Base-by-base conservation (phyloP, 1,284 basidiomycete genomes). In the Caloboletus firmus region DNA sequence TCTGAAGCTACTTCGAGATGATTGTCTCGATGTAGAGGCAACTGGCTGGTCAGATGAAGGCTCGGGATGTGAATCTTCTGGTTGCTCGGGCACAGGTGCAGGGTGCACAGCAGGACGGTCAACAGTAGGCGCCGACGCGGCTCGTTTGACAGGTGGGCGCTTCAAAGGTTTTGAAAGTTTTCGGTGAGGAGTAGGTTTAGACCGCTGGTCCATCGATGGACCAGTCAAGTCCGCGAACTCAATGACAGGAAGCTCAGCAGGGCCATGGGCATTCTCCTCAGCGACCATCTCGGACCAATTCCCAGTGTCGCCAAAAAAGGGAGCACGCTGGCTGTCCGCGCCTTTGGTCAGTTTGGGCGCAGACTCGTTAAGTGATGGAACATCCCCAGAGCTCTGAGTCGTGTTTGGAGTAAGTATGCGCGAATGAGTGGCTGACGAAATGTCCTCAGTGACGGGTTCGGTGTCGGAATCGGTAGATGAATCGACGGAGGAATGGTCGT, bases 201-300 rank as follows among this genome's bases (percentile, higher is more conserved):
- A 54, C 43, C 39, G 62, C 51, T 70, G 62, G 43, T 65, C 63
- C n/a, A 72, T 64, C 15, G 73, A 61, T 31, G 77, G 66, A 34
- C 68, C 71, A 51, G 77, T 76, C 58, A 92, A 80, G 52, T 91
- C 84, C 49, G 82, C 79, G 65, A 91, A 92, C 61, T 91, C 87
- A 62, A 92, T 85, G 59, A 91, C 84, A 30, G 89, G 90, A 7
- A 92, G 76, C n/a, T 82, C 79, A 5, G 79, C 79, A 46, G 77
- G 72, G 20, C 80, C 84, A 58, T 82, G 78, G 24, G 72, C 74
- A 28, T 72, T 79, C 68, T 90, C 85, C 48, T 85, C 84, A n/a
- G 82, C 78, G n/a, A 90, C 87, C 81, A 90, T 87, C 66, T 92
- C 88, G 9, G 87, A 86, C 90, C 90, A 92, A 63, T 83, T 80